These are phyloP conservation scores for Syncephalis fuscata DNA, from an alignment of 371 early-diverging fungal species.

Conservation along the genomic window DNA sequence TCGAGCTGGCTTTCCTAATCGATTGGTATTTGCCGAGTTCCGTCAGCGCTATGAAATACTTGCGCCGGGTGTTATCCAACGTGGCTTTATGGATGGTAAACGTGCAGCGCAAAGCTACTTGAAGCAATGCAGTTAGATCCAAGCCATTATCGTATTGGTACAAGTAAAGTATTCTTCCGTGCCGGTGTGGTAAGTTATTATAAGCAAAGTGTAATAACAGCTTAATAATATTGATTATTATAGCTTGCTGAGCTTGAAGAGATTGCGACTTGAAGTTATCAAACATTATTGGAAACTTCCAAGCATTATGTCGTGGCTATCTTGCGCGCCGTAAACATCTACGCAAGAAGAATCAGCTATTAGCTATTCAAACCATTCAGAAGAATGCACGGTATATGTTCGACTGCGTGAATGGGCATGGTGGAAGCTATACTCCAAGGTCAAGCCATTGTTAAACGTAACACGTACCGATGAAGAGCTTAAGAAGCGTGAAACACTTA, in stretches of 20 bases:
- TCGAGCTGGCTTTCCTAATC: conserved; percentile 95
- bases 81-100: conserved; percentile 76
- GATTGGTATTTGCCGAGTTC: conserved; percentile 91
- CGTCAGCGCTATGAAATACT: conserved; percentile 89
- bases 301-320: conserved; percentile 76
- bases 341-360: conserved; percentile 55
- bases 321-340: conserved; percentile 58
- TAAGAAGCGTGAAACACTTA: conserved; percentile 39
- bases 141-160: conserved; percentile 81
- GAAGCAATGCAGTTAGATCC: conserved; percentile 54
- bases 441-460: conserved; percentile 93
- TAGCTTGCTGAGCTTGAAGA: conserved; percentile 91
- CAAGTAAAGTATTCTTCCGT: conserved; percentile 95
- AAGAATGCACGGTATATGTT: conserved; percentile 80
- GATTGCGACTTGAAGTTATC: conserved; percentile 72
- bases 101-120: conserved; percentile 63
- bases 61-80: conserved; percentile 56
- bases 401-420: conserved; percentile 85
- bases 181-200: conserved; percentile 56
- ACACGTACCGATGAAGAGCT: conserved; percentile 62
- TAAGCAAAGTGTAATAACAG: no score
- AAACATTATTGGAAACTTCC: conserved; percentile 66
- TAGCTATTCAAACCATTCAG: conserved; percentile 81
- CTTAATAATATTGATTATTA: conserved; percentile 7
- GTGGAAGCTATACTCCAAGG: conserved; percentile 93